Base-by-base conservation (phyloP, 495 filamentous ascomycete species). In the Letharia columbiana region DNA sequence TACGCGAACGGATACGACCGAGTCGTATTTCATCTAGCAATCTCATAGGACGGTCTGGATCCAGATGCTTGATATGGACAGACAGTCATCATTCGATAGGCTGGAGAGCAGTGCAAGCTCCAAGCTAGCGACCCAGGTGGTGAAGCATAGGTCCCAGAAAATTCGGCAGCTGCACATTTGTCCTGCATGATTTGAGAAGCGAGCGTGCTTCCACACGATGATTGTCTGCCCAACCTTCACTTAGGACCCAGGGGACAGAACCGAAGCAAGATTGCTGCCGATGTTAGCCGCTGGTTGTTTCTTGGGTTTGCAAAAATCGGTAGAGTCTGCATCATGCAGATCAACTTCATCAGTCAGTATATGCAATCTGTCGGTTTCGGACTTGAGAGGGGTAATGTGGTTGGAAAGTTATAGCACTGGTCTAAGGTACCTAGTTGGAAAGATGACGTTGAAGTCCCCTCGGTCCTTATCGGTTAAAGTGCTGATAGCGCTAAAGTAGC, bases 61-160 rank as follows among this genome's bases (percentile, higher is more conserved):
- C 52, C 52, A 65, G 54, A 37, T 65, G 39, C 63, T 65, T 37
- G 23, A 47, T 45, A 37, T 45, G 62, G 62, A 57, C 50, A 47
- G 50, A 44, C 12, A 31, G 52, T 59, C 33, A 45, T 33, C 37
- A 28, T 47, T 65, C 28, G 44, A 59, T 44, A 59, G 40, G 23
- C 58, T 47, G 50, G 37, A 23, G 44, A 39, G 33, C 10, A 60
- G 45, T 35, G 11, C 41, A 60, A 65, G 63, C 41, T 59, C 47
- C 42, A 44, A 39, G 44, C 63, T 65, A 65, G 35, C 15, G 56
- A 45, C 44, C 28, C 37, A 65, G 41, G 40, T 28, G 41, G 33
- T 65, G 54, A 65, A 65, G 54, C 54, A 35, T 41, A 15, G 10
- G 41, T 59, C 41, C 58, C 54, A 15, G 28, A 44, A 28, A 39